These are phyloP conservation scores for Ophiorrhiza pumila DNA, from an alignment of 257 asterid genomes.

Conservation along the genomic window DNA sequence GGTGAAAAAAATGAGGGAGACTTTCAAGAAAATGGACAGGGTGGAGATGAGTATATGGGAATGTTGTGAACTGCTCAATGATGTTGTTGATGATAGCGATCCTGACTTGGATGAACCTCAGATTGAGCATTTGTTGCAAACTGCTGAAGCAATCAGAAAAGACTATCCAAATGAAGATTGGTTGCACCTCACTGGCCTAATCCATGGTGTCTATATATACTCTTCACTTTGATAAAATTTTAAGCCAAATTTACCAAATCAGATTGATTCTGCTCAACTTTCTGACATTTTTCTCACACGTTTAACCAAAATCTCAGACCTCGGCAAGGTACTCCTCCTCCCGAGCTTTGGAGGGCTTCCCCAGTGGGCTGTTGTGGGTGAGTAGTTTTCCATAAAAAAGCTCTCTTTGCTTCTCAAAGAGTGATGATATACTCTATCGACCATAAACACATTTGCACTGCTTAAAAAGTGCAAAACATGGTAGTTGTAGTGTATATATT, in stretches of 20 bases:
- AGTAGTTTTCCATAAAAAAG: background rate
- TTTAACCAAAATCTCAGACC: constrained; percentile 22
- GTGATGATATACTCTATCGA: no score
- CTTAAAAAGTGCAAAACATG: no score
- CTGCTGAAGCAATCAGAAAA: constrained; percentile 48
- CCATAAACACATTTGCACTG: no score
- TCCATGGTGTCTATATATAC: constrained; percentile 30
- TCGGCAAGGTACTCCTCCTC: constrained; percentile 40
- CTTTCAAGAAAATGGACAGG: constrained; percentile 28
- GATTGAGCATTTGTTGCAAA: constrained; percentile 44
- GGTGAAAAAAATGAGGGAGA: constrained; percentile 37
- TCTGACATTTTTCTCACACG: background rate
- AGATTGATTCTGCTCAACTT: background rate
- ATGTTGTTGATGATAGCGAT: constrained; percentile 46
- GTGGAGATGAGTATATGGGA: constrained; percentile 54
- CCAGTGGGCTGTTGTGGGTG: constrained; percentile 48
- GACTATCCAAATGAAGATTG: constrained; percentile 48
- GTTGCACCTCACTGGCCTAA: constrained; percentile 44
- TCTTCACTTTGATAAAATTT: background rate
- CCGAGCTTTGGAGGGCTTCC: constrained; percentile 47
- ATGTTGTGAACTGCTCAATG: constrained; percentile 44
- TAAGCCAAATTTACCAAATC: background rate
- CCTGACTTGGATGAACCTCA: constrained; percentile 54
- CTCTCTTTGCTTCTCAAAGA: background rate
- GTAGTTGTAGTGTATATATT: no score